phyloP scores from a whole-genome alignment of 768 basidiomycete genomes.

The Brasilioporus rufonigricans region DNA sequence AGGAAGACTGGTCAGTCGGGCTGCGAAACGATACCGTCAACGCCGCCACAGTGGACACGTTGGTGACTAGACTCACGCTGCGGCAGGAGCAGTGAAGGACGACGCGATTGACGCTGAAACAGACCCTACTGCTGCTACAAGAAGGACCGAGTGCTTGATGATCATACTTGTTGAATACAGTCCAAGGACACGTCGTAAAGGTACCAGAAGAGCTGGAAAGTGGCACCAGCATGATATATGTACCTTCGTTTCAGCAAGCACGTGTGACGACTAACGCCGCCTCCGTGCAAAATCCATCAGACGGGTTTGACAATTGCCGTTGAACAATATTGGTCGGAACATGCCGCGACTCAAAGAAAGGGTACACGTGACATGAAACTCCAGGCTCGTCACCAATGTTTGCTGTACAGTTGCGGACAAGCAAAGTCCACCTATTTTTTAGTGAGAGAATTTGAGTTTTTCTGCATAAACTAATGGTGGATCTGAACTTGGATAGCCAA shows the following conservation, averaged over 20 bases:
- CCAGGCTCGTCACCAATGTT: not conserved
- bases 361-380: not conserved
- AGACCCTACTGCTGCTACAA: conserved; percentile 13
- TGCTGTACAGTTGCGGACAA: no score
- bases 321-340: no score
- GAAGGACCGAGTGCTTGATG: conserved; percentile 8
- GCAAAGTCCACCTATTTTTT: no score
- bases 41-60: not conserved
- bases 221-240: conserved; percentile 16
- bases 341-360: no score
- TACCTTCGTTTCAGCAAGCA: not conserved
- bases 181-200: not conserved
- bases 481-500: no score
- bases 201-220: not conserved
- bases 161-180: conserved; percentile 14
- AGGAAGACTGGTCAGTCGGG: conserved; percentile 30
- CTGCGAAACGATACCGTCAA: conserved; percentile 13
- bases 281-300: no score
- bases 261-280: conserved; percentile 10
- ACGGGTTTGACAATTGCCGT: no score
- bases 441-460: no score
- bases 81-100: conserved; percentile 29
- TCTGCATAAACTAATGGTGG: no score
- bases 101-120: conserved; percentile 25
- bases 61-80: conserved; percentile 19